phyloP scores from a whole-genome alignment of 2,329 filamentous ascomycete species.

The Hymenoscyphus salicellus region DNA sequence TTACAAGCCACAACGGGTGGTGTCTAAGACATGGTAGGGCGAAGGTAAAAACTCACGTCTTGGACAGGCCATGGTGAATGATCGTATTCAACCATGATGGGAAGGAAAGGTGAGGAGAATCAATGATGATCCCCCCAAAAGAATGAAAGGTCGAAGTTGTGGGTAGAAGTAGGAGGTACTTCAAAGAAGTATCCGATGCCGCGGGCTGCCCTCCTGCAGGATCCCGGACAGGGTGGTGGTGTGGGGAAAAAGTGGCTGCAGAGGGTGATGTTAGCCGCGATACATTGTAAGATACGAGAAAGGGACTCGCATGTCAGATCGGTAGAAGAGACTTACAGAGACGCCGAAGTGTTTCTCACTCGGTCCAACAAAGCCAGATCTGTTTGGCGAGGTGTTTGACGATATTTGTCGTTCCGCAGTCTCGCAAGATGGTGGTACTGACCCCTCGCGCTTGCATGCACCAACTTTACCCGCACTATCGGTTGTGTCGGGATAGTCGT shows the following conservation, averaged over 20 bases:
- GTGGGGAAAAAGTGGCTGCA: slow-evolving; percentile 5
- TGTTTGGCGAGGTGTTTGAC: background rate
- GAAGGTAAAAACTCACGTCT: slow-evolving; percentile 40
- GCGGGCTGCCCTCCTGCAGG: slow-evolving; percentile 10
- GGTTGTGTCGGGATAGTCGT: background rate
- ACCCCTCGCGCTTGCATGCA: slow-evolving; percentile 4
- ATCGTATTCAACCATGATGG: slow-evolving; percentile 43
- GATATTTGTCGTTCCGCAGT: slow-evolving; percentile 1
- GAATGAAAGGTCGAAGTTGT: background rate
- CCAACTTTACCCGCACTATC: slow-evolving; percentile 7
- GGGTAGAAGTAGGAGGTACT: background rate
- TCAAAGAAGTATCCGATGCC: slow-evolving; percentile 3
- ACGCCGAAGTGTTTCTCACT: background rate
- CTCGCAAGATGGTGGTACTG: slow-evolving; percentile 9
- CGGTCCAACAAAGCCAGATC: background rate
- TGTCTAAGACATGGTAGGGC: slow-evolving; percentile 2
- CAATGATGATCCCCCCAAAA: background rate
- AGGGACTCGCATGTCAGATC: too few species aligned
- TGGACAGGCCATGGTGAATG: slow-evolving; percentile 50
- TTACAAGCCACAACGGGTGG: background rate
- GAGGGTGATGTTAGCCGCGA: background rate
- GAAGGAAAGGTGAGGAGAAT: background rate
- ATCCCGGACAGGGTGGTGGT: slow-evolving; percentile 6
- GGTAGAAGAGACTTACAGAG: background rate
- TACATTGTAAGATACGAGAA: background rate